Conservation (phyloP, 2,329 filamentous ascomycete species). For the Penicillium sp. region DNA sequence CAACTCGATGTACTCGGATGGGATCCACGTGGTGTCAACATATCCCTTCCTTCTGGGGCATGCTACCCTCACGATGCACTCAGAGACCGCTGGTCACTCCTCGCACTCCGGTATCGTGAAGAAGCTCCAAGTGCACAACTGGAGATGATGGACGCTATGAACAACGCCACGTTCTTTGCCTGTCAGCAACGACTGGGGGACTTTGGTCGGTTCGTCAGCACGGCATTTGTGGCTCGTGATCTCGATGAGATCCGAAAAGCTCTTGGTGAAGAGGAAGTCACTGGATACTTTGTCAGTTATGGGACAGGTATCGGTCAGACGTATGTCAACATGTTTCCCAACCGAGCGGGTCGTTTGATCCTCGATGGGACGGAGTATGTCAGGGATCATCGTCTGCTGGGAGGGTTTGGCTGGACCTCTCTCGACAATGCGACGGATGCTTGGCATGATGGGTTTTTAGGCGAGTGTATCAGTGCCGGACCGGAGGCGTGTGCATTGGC, state of each 20-base stretch:
- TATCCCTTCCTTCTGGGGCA: slow-evolving; percentile 22
- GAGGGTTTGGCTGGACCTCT: slow-evolving; percentile 27
- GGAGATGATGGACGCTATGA: slow-evolving; percentile 24
- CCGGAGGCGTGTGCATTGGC: slow-evolving; percentile 26
- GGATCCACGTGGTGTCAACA: slow-evolving; percentile 28
- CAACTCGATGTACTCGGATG: slow-evolving; percentile 25
- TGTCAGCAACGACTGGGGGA: slow-evolving; percentile 26
- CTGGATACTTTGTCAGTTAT: slow-evolving; percentile 27
- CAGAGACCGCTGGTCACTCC: slow-evolving; percentile 24
- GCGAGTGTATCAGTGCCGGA: slow-evolving; percentile 25
- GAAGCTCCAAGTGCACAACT: slow-evolving; percentile 18
- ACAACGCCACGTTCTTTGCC: slow-evolving; percentile 26
- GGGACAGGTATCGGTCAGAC: slow-evolving; percentile 28
- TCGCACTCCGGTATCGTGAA: slow-evolving; percentile 22
- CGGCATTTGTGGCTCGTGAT: slow-evolving; percentile 25
- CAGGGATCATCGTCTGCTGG: slow-evolving; percentile 21
- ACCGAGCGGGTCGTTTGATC: slow-evolving; percentile 23
- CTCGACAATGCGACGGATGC: slow-evolving; percentile 26
- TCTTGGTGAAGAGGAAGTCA: slow-evolving; percentile 22
- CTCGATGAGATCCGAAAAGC: slow-evolving; percentile 28
- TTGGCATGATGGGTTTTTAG: slow-evolving; percentile 26
- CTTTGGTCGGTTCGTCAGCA: slow-evolving; percentile 28
- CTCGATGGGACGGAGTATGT: slow-evolving; percentile 28
- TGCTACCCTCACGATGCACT: slow-evolving; percentile 22
- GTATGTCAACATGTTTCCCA: slow-evolving; percentile 29